Evolutionary conservation across 192 early-diverging fungal genomes (phyloP).

Genomic region (Coemansia sp.): DNA sequence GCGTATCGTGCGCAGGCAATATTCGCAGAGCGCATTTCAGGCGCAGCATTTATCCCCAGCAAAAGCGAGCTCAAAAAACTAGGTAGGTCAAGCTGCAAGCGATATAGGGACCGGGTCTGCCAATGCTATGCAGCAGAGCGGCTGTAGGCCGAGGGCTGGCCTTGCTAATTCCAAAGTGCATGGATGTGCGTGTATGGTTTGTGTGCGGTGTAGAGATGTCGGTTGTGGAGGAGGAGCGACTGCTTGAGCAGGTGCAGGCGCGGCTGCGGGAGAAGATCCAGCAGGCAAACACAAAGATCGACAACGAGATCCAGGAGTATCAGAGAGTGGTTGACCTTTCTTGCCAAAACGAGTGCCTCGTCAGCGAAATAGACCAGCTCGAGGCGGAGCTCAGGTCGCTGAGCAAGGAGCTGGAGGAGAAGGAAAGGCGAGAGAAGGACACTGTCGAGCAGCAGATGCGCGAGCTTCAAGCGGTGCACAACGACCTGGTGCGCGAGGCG

Average conservation of each 20-base stretch:
- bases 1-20: constrained; percentile 41
- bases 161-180: too few species aligned
- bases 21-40: constrained; percentile 34
- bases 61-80: constrained; percentile 41
- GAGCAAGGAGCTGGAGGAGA: constrained; percentile 22
- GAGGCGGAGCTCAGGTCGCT: constrained; percentile 38
- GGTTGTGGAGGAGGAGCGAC: constrained; percentile 44
- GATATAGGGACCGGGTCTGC: not conserved
- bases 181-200: too few species aligned
- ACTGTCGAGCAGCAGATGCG: constrained; percentile 45
- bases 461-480: constrained; percentile 44
- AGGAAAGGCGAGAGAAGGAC: constrained; percentile 37
- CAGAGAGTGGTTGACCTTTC: constrained; percentile 18
- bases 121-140: too few species aligned
- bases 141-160: too few species aligned
- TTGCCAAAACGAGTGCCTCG: constrained; percentile 29
- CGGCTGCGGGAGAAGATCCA: constrained; percentile 35
- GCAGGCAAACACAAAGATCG: constrained; percentile 29
- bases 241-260: constrained; percentile 38
- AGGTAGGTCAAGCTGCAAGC: constrained; percentile 5
- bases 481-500: constrained; percentile 44
- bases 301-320: constrained; percentile 25
- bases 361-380: constrained; percentile 13
- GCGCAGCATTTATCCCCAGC: constrained; percentile 42
- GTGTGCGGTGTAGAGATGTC: constrained; percentile 39